Evolutionary conservation across 1,139 yeast genomes (phyloP).

Genomic region (Saccharomyces hybrid): DNA sequence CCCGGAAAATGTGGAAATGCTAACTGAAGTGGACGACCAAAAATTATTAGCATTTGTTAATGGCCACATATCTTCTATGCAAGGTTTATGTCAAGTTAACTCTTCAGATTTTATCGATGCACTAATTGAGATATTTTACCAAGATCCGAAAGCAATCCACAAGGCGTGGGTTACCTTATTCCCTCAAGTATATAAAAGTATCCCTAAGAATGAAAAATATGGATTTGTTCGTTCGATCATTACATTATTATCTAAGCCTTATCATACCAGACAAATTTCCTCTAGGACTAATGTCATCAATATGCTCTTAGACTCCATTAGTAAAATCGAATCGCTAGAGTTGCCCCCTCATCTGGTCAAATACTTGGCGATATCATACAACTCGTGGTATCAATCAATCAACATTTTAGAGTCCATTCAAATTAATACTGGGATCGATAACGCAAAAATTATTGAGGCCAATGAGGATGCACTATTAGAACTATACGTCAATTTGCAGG

Average conservation of each 20-base stretch:
- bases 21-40: conserved; percentile 12
- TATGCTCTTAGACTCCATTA: conserved; percentile 73
- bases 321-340: conserved; percentile 62
- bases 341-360: conserved; percentile 94
- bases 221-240: conserved; percentile 79
- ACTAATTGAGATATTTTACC: conserved; percentile 72
- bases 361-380: conserved; percentile 77
- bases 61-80: conserved; percentile 48
- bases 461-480: conserved; percentile 89
- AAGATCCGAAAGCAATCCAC: conserved; percentile 72
- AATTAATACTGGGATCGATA: conserved; percentile 56
- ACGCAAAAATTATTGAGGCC: conserved; percentile 70
- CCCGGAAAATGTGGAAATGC: conserved; percentile 10
- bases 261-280: conserved; percentile 83
- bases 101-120: conserved; percentile 63
- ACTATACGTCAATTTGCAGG: conserved; percentile 79
- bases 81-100: conserved; percentile 38
- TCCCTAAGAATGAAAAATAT: conserved; percentile 71
- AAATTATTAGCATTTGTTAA: conserved; percentile 37
- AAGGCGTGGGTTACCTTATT: conserved; percentile 80
- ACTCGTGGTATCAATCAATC: conserved; percentile 89
- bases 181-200: conserved; percentile 67
- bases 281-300: conserved; percentile 83
- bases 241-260: conserved; percentile 77
- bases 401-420: conserved; percentile 74